These are phyloP conservation scores for Colletotrichum orchidophilum DNA, from an alignment of 2,329 filamentous ascomycete genomes.

Conservation along the genomic window DNA sequence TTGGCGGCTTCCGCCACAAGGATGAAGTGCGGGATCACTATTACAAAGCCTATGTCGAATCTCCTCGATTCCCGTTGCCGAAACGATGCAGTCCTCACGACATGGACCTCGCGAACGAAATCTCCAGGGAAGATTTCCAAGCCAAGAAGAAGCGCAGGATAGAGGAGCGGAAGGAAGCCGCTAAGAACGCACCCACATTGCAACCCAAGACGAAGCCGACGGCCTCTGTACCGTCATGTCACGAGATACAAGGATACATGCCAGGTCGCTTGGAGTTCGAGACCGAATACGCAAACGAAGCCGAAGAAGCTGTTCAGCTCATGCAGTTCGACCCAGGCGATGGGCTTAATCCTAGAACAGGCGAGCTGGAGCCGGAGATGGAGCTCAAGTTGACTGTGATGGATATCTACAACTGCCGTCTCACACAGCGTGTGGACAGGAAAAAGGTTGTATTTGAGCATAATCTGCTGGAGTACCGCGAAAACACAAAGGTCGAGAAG, in stretches of 20 bases:
- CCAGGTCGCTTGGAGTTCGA: constrained; percentile 96
- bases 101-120: constrained; percentile 78
- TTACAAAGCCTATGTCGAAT: constrained; percentile 85
- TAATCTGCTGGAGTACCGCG: constrained; percentile 89
- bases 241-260: constrained; percentile 99
- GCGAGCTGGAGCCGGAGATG: constrained; percentile 93
- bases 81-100: constrained; percentile 86
- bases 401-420: constrained; percentile 94
- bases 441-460: constrained; percentile 99
- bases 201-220: constrained; percentile 96
- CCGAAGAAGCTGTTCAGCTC: constrained; percentile 95
- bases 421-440: constrained; percentile 90
- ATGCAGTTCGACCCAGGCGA: constrained; percentile 99
- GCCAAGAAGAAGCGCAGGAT: constrained; percentile 91
- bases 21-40: constrained; percentile 98
- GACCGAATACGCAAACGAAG: constrained; percentile 96
- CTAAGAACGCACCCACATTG: constrained; percentile 83
- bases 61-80: constrained; percentile 84
- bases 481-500: constrained; percentile 90
- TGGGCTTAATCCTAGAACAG: constrained; percentile 84
- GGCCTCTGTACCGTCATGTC: constrained; percentile 92
- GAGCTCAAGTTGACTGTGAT: constrained; percentile 98
- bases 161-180: constrained; percentile 87
- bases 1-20: constrained; percentile 92
- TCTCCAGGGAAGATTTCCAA: constrained; percentile 93